Evolutionary conservation across 2,329 filamentous ascomycete genomes (phyloP), one percentile per base, ranked within the genome.

Genomic region (Blumeriella jaapii): DNA sequence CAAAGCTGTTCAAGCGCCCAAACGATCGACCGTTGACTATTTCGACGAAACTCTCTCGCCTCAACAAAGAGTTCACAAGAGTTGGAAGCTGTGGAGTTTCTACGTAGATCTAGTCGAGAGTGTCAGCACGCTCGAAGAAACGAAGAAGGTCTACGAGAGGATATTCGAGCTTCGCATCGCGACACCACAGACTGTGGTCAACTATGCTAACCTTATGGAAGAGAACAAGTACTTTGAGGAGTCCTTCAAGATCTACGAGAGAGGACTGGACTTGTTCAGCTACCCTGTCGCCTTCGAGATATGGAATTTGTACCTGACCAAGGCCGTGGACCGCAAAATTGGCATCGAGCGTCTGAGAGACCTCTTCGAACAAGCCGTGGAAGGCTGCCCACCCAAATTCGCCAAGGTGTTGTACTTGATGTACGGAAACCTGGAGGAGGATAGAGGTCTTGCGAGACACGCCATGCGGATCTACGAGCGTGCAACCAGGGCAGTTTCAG

Each of bases 401-500:
- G 91, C 91, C 45, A 96, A 96, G 61, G 78, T 85, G 1, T 70
- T 98, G 5, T 98, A 94, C 56, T 71, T 98, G 43, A 96, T 98
- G 91, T 98, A 98, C 58, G 91, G 91, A 44, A 91, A 93, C 47
- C 65, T 98, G 17, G 91, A 98, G 59, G 91, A 98, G 61, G 91
- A 98, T 53, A 74, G 91, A 22, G 91, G 91, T 1, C 74, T 98
- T 11, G 89, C 91, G 8, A 74, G 93, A 31, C 89, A 96, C 56
- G 93, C 93, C 2, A 98, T 98, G 91, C 82, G 91, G 40, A 98
- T 98, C 49, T 98, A 98, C 60, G 93, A 98, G 62, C 81, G 91
- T 39, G 91, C 91, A 6, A 98, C 91, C 4, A 77, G 91, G 19
- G 87, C 89, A 9, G 93, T 98, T 3, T 80, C 84, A 10, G 91